phyloP scores from a whole-genome alignment of 805 yeast genomes.

The Candida nonsorbophila region DNA sequence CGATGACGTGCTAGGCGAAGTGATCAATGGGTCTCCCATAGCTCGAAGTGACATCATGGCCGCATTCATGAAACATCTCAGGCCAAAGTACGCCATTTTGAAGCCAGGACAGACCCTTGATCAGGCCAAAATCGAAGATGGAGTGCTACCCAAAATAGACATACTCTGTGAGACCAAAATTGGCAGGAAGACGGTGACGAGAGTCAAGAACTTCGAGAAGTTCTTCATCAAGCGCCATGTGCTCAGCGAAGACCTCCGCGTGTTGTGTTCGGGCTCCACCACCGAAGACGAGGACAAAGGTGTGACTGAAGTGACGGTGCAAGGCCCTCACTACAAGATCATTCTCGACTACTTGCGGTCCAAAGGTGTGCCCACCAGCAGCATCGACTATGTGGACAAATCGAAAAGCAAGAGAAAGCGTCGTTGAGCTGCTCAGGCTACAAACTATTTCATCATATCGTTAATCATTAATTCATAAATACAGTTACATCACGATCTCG shows the following conservation, averaged over 20 bases:
- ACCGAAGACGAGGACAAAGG: conserved; percentile 62
- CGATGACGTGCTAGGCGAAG: conserved; percentile 48
- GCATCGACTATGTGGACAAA: conserved; percentile 65
- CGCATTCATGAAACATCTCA: conserved; percentile 41
- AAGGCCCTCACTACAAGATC: conserved; percentile 77
- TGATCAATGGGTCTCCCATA: conserved; percentile 26
- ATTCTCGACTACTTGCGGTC: conserved; percentile 53
- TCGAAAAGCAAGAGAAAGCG: conserved; percentile 43
- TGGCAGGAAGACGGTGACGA: conserved; percentile 78
- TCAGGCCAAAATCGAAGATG: conserved; percentile 43
- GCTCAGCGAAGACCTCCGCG: conserved; percentile 64
- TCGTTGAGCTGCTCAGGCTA: not conserved
- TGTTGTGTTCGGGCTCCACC: conserved; percentile 85
- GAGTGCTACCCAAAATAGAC: conserved; percentile 60
- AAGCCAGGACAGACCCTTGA: conserved; percentile 37
- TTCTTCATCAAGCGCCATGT: conserved; percentile 61
- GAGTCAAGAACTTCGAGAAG: conserved; percentile 62
- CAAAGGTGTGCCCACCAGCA: conserved; percentile 59
- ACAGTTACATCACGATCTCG: conserved; percentile 45
- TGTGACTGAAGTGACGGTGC: conserved; percentile 70
- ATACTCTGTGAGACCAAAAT: conserved; percentile 70
- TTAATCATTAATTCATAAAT: not conserved
- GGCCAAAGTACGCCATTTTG: conserved; percentile 46
- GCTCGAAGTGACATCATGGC: conserved; percentile 42
- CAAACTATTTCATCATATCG: no score